A percentile compares a stretch with the other conserved stretches of the same genome.
phyloP scores from a whole-genome alignment of 2,329 filamentous ascomycete species.

The Apiospora marii region DNA sequence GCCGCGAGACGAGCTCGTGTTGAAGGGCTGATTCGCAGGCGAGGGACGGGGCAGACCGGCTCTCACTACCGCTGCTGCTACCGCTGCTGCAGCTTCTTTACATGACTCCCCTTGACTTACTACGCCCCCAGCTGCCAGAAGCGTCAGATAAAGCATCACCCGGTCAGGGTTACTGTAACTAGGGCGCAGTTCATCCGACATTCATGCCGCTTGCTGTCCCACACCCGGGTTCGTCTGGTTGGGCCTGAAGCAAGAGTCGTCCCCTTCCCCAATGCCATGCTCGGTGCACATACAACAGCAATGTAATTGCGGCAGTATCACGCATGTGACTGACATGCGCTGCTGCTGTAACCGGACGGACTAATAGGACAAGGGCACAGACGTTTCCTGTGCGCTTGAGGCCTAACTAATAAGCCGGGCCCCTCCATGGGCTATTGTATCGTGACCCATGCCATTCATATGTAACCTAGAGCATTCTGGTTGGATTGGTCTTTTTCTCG shows the following conservation, averaged over 20 bases:
- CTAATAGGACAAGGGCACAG: neutral
- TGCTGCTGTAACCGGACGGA: neutral
- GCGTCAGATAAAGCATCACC: slow-evolving; percentile 5
- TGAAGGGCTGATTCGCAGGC: neutral
- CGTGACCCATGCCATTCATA: neutral
- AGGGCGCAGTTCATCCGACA: slow-evolving; percentile 16
- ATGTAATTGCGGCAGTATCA: neutral
- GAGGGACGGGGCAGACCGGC: neutral
- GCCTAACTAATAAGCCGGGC: neutral
- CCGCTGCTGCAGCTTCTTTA: neutral
- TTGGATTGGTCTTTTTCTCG: neutral
- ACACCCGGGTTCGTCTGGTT: neutral
- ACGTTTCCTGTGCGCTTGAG: neutral
- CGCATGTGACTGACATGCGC: neutral
- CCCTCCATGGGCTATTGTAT: neutral
- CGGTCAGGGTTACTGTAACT: neutral
- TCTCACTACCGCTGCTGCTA: neutral
- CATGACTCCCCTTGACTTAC: slow-evolving; percentile 5
- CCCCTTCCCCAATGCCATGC: neutral
- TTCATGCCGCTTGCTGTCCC: neutral
- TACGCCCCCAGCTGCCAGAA: neutral
- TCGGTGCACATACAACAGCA: neutral
- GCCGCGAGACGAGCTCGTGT: neutral
- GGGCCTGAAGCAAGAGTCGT: neutral
- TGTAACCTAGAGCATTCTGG: neutral